Base-by-base conservation (phyloP, 805 yeast genomes). In the Vanderwaltozyma polyspora region DNA sequence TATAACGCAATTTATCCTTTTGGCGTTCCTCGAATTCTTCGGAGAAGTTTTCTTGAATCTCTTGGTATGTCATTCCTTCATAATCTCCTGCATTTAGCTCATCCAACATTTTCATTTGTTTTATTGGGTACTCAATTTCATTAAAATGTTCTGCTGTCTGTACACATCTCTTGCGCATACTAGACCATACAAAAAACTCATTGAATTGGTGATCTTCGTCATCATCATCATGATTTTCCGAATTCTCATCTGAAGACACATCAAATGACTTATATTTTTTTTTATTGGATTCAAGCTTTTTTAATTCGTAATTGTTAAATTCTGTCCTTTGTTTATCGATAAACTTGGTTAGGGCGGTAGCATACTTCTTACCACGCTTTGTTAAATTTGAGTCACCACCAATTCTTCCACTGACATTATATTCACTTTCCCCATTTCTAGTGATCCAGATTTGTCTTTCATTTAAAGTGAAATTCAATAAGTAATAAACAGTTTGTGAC, bases 391-490 rank as follows among this genome's bases (percentile, higher is more conserved):
- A 79, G 56, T 89, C 91, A 16, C 98, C 98, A 7, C 98, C 97
- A 45, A 89, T 85, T 36, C 74, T 67, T 5, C 97, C 96, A 33
- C 62, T 51, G 13, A 83, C 77, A 54, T 89, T 89, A 52, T 85
- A 95, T 23, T 70, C 68, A 43, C 87, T 76, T 60, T 89, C 97
- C 33, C 98, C 98, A 51, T 87, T 95, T 41, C 98, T 72, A 1
- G 96, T 79, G 42, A 89, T 80, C 86, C 95, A 89, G 32, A 89
- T 86, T 56, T 87, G 94, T 41, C 96, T 70, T 54, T 83, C 91
- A 39, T 79, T 72, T 28, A 89, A 66, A 54, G 89, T 89, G 71
- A 89, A 89, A 50, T 85, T 85, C 42, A 89, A 66, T 44, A 89
- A 63, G 63, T 85, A 91, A 54, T 85, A 89, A 26, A 87, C 82